Percentiles rank a stretch among this genome's conserved stretches.
Conservation (phyloP, 306 rosid species). For the Datisca glomerata region DNA sequence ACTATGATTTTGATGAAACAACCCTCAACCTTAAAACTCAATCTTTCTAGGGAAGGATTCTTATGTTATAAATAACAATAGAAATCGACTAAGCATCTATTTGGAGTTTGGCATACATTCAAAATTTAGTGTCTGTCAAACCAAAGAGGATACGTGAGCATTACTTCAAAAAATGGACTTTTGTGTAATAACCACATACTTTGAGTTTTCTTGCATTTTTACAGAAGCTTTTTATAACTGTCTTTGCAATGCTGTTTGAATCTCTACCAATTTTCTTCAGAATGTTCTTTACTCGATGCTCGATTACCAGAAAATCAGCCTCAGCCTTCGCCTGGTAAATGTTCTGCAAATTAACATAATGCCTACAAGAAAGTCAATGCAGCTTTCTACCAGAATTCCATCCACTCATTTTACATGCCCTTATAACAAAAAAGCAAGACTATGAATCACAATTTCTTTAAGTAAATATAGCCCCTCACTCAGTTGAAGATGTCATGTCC, state of each 20-base stretch:
- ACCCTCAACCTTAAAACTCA: no score
- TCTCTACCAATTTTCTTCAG: conserved; percentile 80
- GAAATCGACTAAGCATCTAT: no score
- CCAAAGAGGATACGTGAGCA: background rate
- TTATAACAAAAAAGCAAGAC: no score
- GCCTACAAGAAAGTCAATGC: conserved; percentile 40
- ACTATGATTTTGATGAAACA: no score
- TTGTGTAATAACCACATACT: conserved; percentile 26
- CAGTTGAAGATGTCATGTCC: conserved; percentile 99
- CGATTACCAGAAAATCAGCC: conserved; percentile 75
- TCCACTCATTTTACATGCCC: no score
- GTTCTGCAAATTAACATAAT: conserved; percentile 73
- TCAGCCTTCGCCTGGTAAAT: conserved; percentile 90
- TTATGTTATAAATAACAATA: no score
- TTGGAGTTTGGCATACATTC: background rate
- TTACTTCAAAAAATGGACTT: conserved; percentile 5
- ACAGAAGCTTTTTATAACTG: conserved; percentile 71
- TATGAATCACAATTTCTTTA: no score
- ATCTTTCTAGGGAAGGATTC: conserved; percentile 1
- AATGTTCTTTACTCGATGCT: conserved; percentile 43
- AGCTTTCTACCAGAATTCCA: conserved; percentile 15
- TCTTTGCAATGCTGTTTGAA: conserved; percentile 64
- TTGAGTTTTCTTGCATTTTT: conserved; percentile 89
- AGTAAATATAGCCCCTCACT: conserved; percentile 37
- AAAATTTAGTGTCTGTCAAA: background rate